phyloP scores from a whole-genome alignment of 202 grass and related monocot genomes.

The Carex arenaria region DNA sequence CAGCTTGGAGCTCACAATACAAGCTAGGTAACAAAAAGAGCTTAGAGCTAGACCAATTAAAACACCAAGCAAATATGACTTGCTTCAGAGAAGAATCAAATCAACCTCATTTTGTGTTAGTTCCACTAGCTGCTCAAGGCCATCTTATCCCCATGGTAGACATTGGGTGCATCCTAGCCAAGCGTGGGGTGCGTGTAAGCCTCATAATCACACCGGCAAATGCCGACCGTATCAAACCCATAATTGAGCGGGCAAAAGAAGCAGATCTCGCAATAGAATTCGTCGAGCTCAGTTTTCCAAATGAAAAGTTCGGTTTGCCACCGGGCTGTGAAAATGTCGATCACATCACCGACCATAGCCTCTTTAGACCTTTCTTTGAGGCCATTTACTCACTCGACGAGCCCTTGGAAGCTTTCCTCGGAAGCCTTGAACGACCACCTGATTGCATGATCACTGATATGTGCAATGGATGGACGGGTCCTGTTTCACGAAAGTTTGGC shows the following conservation, averaged over 20 bases:
- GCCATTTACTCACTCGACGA: conserved; percentile 8
- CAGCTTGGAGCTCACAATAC: too few species aligned
- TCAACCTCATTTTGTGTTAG: conserved; percentile 49
- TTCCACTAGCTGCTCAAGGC: conserved; percentile 55
- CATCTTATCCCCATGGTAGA: conserved; percentile 77
- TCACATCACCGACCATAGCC: not conserved
- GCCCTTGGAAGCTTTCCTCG: conserved; percentile 40
- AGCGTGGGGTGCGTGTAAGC: conserved; percentile 35
- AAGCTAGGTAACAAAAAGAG: not conserved
- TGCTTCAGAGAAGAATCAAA: not conserved
- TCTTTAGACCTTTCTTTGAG: conserved; percentile 12
- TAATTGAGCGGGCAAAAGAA: conserved; percentile 20
- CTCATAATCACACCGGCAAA: conserved; percentile 56
- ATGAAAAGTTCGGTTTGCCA: conserved; percentile 26
- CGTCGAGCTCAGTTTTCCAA: conserved; percentile 33
- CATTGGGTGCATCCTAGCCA: conserved; percentile 49
- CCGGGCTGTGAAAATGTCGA: conserved; percentile 27
- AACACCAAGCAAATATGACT: not conserved
- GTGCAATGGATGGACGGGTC: conserved; percentile 42
- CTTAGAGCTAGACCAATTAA: not conserved
- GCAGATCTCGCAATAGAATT: conserved; percentile 32
- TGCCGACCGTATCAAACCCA: conserved; percentile 33
- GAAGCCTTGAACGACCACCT: not conserved
- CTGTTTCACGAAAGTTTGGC: conserved; percentile 17
- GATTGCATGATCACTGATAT: conserved; percentile 55